Evolutionary conservation across 345 rosid species (phyloP), one percentile per base, ranked within the genome.

Genomic region (Salix purpurea): DNA sequence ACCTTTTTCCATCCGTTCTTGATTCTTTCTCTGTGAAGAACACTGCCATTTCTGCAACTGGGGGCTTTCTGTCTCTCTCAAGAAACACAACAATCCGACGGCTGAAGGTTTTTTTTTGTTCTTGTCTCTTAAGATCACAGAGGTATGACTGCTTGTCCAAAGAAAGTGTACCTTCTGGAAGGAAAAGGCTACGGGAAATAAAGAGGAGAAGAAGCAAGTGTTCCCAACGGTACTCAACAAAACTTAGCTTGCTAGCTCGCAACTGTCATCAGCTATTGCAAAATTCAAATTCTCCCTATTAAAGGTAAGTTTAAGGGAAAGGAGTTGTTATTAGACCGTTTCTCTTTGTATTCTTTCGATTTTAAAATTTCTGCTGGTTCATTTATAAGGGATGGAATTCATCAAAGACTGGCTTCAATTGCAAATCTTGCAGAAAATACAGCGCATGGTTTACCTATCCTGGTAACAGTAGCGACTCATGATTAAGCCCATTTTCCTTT

Each of bases 401-500:
- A 54, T 61, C 83, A 74, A 73, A 70, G 65, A 28, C 48, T 61
- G 74, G 80, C 78, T 69, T 66, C 52, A 28, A 48, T 50, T 40
- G 24, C 65, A 28, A 28, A 42, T 58, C 46, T 65, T 70, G 67
- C 70, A 64, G 73, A 78, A 75, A 74, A 54, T 72, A 74, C 82
- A 76, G 77, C 73, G 87, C 73, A 75, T 75, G 72, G 71, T 86
- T 36, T 72, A 13, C 12, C 19, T 37, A 74, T 66, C 76, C 87
- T 81, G 84, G 75, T 67, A n/a, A 21, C 65, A 72, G 86, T 60
- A 90, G 84, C 74, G 85, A 86, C 90, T 71, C 67, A 54, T 76
- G 86, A 77, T 70, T 68, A 79, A 56, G 54, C 80, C 72, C 85
- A 86, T 83, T 82, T 83, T 86, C 86, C 86, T 84, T 89, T 36